Evolutionary conservation across 2,329 filamentous ascomycete genomes (phyloP), one percentile per base, ranked within the genome.

Genomic region (Neophaeococcomyces aloes): DNA sequence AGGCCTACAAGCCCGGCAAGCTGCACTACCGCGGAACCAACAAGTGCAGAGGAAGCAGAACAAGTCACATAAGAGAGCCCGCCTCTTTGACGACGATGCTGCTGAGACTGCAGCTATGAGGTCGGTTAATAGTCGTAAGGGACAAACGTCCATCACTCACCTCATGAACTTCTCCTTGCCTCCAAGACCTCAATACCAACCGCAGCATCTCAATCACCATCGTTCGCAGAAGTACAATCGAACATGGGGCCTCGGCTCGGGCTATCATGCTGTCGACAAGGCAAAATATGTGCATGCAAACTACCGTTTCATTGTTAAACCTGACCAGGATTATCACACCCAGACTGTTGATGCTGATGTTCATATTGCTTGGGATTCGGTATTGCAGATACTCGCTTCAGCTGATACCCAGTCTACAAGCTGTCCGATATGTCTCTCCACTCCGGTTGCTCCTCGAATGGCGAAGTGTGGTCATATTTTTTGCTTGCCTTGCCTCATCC

Each of bases 381-480:
- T 98, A 41, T 70, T 95, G 51, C 91, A 98, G 64, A 81, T 98
- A 42, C 73, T 98, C 53, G 91, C 85, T 7, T 96, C 89, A 2
- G 77, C 84, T 45, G 80, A 91, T 62, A 94, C 88, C 0, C 91
- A 98, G 64, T 73, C 79, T 33, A 77, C 88, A 2, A 86, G 84
- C 17, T 98, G 91, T 60, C 91, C 91, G 0, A 98, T 98, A 43
- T 98, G 91, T 59, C 75, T 98, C 21, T 94, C 84, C 2, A 85
- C 84, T 44, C 91, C 91, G 1, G 86, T 94, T 14, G 91, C 91
- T 6, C 88, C 91, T 25, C 80, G 91, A 44, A 98, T 98, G 89
- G 88, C 91, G 32, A 89, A 82, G 59, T 98, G 91, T 58, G 91
- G 91, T 1, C 91, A 98, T 60, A 94, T 98, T 10, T 96, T 95